Percentiles rank a stretch among this genome's conserved stretches.
Evolutionary conservation across 495 filamentous ascomycete genomes (phyloP).

Genomic region (Penicillium cosmopolitanum): DNA sequence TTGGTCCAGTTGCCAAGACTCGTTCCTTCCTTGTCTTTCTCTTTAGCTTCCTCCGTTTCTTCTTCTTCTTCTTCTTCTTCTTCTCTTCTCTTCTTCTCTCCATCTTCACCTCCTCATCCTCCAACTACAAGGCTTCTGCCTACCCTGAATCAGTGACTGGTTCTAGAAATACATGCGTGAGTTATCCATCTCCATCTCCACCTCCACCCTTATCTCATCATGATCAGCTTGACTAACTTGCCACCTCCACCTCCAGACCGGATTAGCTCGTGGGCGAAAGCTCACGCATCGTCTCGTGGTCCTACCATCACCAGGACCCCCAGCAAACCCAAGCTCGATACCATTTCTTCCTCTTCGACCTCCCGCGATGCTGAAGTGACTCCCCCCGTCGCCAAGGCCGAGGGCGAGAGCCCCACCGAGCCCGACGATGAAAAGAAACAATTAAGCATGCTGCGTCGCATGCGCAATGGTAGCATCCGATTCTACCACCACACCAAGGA

Average conservation of each 20-base stretch:
- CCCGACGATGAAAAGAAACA: constrained; percentile 30
- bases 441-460: constrained; percentile 30
- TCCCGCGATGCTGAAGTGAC: constrained; percentile 46
- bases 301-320: constrained; percentile 5
- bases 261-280: constrained; percentile 55
- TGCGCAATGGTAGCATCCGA: constrained; percentile 39
- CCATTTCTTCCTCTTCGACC: constrained; percentile 16
- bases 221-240: constrained; percentile 19
- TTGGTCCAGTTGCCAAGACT: background rate
- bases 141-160: constrained; percentile 26
- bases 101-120: constrained; percentile 9
- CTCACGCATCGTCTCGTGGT: constrained; percentile 43
- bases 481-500: constrained; percentile 44
- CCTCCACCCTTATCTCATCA: background rate
- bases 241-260: constrained; percentile 35
- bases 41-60: background rate
- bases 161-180: constrained; percentile 50
- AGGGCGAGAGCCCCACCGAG: constrained; percentile 12
- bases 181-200: constrained; percentile 19
- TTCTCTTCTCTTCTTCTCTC: constrained; percentile 5
- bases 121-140: constrained; percentile 3
- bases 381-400: constrained; percentile 11
- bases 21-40: background rate
- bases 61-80: constrained; percentile 6
- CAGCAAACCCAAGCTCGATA: constrained; percentile 14